Percentiles rank a stretch among this genome's conserved stretches.
These are phyloP conservation scores for Huntiella abstrusa DNA, from an alignment of 2,329 filamentous ascomycete species.

Conservation along the genomic window DNA sequence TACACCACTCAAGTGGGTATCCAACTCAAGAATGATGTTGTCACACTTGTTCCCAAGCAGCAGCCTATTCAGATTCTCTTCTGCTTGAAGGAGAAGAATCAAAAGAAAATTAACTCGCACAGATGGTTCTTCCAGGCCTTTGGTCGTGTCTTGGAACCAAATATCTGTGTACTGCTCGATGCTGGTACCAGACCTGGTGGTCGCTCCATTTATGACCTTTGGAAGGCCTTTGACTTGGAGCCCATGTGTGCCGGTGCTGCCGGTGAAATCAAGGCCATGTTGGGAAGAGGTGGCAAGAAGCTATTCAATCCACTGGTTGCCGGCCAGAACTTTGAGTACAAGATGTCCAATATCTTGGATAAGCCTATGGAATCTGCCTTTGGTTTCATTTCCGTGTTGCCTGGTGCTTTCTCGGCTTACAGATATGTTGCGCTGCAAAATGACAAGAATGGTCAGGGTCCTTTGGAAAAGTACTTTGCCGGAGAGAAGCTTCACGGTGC, in stretches of 20 bases:
- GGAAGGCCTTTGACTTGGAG: constrained; percentile 96
- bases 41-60: constrained; percentile 64
- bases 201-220: constrained; percentile 91
- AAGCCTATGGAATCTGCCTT: constrained; percentile 95
- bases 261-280: constrained; percentile 97
- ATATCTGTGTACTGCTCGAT: constrained; percentile 91
- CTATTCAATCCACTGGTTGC: constrained; percentile 86
- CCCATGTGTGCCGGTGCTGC: constrained; percentile 96
- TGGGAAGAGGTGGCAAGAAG: constrained; percentile 66
- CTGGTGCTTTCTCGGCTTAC: constrained; percentile 96
- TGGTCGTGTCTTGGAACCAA: constrained; percentile 76
- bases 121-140: constrained; percentile 99
- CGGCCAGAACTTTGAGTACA: constrained; percentile 98
- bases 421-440: constrained; percentile 88
- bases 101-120: constrained; percentile 99
- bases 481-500: constrained; percentile 92
- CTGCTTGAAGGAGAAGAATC: constrained; percentile 97
- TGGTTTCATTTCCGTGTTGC: constrained; percentile 91
- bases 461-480: constrained; percentile 88
- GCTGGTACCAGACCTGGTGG: constrained; percentile 87
- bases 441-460: constrained; percentile 84
- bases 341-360: constrained; percentile 98
- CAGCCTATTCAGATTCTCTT: constrained; percentile 94
- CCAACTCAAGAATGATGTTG: constrained; percentile 76
- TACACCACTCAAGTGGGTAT: constrained; percentile 81